Evolutionary conservation across 495 filamentous ascomycete species (phyloP), one percentile per base, ranked within the genome.

Genomic region (Tuber aestivum): DNA sequence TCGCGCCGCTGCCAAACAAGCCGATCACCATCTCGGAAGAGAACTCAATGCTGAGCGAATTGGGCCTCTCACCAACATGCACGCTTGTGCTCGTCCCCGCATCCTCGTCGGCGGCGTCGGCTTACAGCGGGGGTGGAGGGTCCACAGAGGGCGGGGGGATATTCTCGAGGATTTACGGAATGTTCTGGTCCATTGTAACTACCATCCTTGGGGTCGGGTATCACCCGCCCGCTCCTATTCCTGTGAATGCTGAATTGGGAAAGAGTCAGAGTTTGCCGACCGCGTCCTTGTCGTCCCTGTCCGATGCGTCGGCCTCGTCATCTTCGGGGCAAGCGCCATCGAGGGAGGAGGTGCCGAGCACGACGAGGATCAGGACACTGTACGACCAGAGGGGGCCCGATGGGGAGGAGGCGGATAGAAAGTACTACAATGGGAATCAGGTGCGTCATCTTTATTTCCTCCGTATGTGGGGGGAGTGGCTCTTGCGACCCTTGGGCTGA

Each of bases 51-150:
- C 87, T 97, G 0, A 83, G 85, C 20, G 89, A 90, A 2, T 85
- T 97, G 21, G 91, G 89, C 14, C 86, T 97, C 2, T 86, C 88
- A 9, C 93, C 95, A 0, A 92, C 88, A 1, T 91, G 93, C 4
- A 98, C 92, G 5, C 86, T 98, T 1, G 92, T 97, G 56, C 89
- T 97, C 73, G 87, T 96, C 3, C 91, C 92, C 0, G 88, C 92
- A 3, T 83, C 86, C 37, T 88, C 86, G 5, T 91, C 88, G 76
- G 72, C 70, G n/a, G 87, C 87, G 0, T 85, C 88, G 9, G 91
- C 92, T 0, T 94, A 95, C 78, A 77, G 83, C 27, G 80, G 44
- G 74, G 80, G 68, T 65, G 71, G 38, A 12, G 41, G 72, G 8
- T 42, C 72, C 20, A 75, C 32, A 14, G 72, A 76, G n/a, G 81